Percentiles rank a stretch among this genome's conserved stretches.
These are phyloP conservation scores for Caloboletus firmus DNA, from an alignment of 1,284 basidiomycete genomes.

Conservation along the genomic window DNA sequence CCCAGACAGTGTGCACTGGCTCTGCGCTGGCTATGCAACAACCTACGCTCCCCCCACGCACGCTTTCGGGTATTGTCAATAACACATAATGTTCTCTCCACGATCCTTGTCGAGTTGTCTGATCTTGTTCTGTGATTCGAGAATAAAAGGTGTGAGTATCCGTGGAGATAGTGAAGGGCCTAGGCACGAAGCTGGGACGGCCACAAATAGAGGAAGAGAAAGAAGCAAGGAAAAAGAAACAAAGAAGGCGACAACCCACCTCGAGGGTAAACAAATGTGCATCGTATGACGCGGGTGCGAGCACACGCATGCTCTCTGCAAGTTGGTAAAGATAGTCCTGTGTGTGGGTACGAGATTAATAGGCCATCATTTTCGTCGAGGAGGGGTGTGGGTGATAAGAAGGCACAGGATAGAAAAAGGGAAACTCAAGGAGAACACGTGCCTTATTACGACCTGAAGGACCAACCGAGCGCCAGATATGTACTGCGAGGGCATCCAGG, in stretches of 20 bases:
- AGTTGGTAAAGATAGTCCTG: slow-evolving; percentile 81
- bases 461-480: slow-evolving; percentile 71
- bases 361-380: no score
- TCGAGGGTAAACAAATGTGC: slow-evolving; percentile 77
- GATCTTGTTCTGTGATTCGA: slow-evolving; percentile 9
- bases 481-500: slow-evolving; percentile 60
- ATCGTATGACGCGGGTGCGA: slow-evolving; percentile 74
- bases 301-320: slow-evolving; percentile 60
- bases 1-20: no score
- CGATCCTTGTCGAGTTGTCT: slow-evolving; percentile 18
- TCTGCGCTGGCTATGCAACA: no score
- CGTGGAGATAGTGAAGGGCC: not conserved
- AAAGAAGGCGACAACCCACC: slow-evolving; percentile 32
- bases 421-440: not conserved
- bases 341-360: not conserved
- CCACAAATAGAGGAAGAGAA: not conserved
- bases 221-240: not conserved
- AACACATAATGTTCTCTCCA: slow-evolving; percentile 13
- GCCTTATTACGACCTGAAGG: slow-evolving; percentile 84
- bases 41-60: no score
- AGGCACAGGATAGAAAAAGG: not conserved
- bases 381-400: not conserved
- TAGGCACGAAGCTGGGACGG: not conserved
- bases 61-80: not conserved
- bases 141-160: not conserved